Percentiles rank a stretch among this genome's conserved stretches.
Evolutionary conservation across 176 grass and related monocot genomes (phyloP).

Genomic region (Themeda triandra): DNA sequence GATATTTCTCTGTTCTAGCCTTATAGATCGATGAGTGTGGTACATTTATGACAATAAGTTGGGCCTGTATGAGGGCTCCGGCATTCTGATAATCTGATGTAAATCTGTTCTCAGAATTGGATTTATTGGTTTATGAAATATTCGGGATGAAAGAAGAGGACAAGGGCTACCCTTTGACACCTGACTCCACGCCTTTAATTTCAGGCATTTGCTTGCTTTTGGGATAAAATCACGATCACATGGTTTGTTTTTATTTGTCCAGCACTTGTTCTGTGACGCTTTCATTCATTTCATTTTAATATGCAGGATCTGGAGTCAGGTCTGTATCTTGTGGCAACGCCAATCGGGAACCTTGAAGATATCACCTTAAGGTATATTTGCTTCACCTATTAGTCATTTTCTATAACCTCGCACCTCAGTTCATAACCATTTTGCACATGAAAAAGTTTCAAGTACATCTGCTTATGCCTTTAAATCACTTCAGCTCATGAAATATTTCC

Average conservation of each 20-base stretch:
- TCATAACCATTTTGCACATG: background rate
- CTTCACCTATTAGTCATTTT: background rate
- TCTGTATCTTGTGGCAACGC: conserved; percentile 93
- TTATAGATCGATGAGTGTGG: background rate
- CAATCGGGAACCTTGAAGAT: conserved; percentile 98
- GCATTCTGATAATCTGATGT: background rate
- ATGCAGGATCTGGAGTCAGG: conserved; percentile 69
- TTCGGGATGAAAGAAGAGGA: background rate
- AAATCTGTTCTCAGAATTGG: background rate
- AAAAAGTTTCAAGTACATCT: background rate
- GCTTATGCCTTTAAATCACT: conserved; percentile 9
- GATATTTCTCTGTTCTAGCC: background rate
- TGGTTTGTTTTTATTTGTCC: background rate
- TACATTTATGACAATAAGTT: background rate
- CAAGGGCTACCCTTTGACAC: too few relatives aligned
- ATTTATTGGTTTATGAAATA: background rate
- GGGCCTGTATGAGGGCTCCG: background rate
- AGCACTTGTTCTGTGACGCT: background rate
- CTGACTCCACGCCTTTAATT: background rate
- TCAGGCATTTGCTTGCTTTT: background rate
- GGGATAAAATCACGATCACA: background rate
- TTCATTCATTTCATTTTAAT: conserved; percentile 6
- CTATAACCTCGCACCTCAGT: background rate
- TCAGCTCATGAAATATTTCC: background rate
- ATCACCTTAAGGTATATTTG: conserved; percentile 78